Evolutionary conservation across 225 moss, liverwort and hornwort genomes (phyloP).

Genomic region (Bryoerythrophyllum caledonicum): DNA sequence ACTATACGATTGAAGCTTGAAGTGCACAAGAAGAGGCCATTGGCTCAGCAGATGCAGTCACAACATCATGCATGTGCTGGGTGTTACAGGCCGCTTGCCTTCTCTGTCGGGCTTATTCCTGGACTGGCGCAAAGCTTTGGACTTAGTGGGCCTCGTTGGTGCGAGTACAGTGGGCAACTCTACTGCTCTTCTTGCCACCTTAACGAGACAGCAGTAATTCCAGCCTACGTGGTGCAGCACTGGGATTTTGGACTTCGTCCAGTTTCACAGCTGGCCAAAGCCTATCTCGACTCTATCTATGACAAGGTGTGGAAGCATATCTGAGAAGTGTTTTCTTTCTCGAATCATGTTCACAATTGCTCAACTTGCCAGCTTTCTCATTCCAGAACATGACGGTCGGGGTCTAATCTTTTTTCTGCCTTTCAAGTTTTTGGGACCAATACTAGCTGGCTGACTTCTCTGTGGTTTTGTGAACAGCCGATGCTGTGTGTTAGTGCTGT

Average conservation of each 20-base stretch:
- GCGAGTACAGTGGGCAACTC: slow-evolving; percentile 93
- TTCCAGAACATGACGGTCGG: slow-evolving; percentile 14
- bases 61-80: slow-evolving; percentile 93
- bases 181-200: slow-evolving; percentile 92
- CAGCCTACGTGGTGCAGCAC: slow-evolving; percentile 85
- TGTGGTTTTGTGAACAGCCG: slow-evolving; percentile 63
- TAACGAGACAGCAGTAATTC: slow-evolving; percentile 91
- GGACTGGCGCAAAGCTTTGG: slow-evolving; percentile 86
- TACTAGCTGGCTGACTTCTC: slow-evolving; percentile 23
- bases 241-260: slow-evolving; percentile 90
- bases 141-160: slow-evolving; percentile 79
- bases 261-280: slow-evolving; percentile 95
- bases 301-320: slow-evolving; percentile 64
- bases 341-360: slow-evolving; percentile 2
- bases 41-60: slow-evolving; percentile 85
- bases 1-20: slow-evolving; percentile 83
- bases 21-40: slow-evolving; percentile 72
- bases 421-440: not conserved
- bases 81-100: slow-evolving; percentile 78
- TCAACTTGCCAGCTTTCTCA: slow-evolving; percentile 5
- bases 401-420: not conserved
- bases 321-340: slow-evolving; percentile 10
- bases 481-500: slow-evolving; percentile 99
- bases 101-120: slow-evolving; percentile 70
- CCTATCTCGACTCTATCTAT: slow-evolving; percentile 95